A percentile compares a stretch with the other conserved stretches of the same genome.
Conservation (phyloP, 148 eudicot species). For the Polygonum aviculare region DNA sequence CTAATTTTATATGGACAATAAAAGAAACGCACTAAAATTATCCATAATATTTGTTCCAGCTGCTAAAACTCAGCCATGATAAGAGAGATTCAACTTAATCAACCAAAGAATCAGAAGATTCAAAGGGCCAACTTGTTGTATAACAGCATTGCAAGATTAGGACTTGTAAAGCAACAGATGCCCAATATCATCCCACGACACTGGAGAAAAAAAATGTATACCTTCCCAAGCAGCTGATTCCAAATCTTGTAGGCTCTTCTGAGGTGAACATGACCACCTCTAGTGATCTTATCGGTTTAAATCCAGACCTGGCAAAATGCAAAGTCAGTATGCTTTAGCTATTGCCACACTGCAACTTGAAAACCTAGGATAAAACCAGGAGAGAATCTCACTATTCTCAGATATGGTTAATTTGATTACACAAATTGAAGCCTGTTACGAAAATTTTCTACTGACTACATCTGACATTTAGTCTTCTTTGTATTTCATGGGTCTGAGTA, state of each 20-base stretch:
- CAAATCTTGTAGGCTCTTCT: conserved; percentile 96
- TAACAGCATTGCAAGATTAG: background rate
- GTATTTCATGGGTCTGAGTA: background rate
- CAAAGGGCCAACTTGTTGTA: background rate
- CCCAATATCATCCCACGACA: background rate
- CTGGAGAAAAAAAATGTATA: conserved; percentile 5
- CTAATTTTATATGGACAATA: background rate
- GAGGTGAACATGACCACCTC: conserved; percentile 99
- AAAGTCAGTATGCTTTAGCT: conserved; percentile 3
- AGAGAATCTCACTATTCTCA: background rate
- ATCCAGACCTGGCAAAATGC: conserved; percentile 60
- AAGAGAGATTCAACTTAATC: background rate
- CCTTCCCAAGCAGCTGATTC: conserved; percentile 98
- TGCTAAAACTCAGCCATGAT: background rate
- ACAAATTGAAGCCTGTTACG: background rate
- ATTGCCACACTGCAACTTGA: background rate
- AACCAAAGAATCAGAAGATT: background rate
- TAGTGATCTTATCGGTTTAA: conserved; percentile 80
- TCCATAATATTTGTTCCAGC: background rate
- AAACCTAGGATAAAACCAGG: background rate
- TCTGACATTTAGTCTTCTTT: background rate
- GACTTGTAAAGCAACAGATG: background rate
- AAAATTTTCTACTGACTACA: background rate
- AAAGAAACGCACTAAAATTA: background rate
- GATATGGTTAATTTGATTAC: background rate